phyloP scores from a whole-genome alignment of 169 alveolate species.

The Eimeria necatrix region DNA sequence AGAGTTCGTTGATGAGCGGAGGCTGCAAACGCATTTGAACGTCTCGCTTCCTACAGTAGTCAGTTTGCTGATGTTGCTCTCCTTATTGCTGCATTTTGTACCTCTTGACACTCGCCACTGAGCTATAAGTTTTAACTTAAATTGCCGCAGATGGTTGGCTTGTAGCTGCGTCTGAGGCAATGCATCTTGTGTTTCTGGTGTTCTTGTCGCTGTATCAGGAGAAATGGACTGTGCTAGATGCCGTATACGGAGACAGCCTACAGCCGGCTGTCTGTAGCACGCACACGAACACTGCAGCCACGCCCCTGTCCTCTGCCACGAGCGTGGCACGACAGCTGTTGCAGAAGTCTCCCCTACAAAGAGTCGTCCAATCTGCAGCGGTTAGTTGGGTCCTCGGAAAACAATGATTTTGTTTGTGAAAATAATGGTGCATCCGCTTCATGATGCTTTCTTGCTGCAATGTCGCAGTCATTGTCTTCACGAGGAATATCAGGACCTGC shows the following conservation, averaged over 20 bases:
- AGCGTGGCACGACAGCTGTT: slow-evolving; percentile 76
- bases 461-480: too few species aligned
- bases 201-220: not conserved
- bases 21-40: not conserved
- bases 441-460: not conserved
- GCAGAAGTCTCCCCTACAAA: slow-evolving; percentile 65
- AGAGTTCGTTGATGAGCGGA: slow-evolving; percentile 67
- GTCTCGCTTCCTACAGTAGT: slow-evolving; percentile 45
- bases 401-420: not conserved
- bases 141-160: too few species aligned
- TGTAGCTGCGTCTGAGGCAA: too few species aligned
- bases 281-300: not conserved
- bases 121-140: too few species aligned
- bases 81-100: not conserved
- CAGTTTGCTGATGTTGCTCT: slow-evolving; percentile 14
- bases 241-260: slow-evolving; percentile 59
- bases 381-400: not conserved
- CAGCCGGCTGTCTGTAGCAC: slow-evolving; percentile 47
- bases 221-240: slow-evolving; percentile 52
- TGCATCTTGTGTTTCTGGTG: not conserved
- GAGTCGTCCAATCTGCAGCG: slow-evolving; percentile 79
- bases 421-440: not conserved
- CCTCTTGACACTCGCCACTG: too few species aligned
- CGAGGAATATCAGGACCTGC: not conserved
- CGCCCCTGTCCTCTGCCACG: slow-evolving; percentile 70